Evolutionary conservation across 2,329 filamentous ascomycete genomes (phyloP).

Genomic region (Claviceps cyperi): DNA sequence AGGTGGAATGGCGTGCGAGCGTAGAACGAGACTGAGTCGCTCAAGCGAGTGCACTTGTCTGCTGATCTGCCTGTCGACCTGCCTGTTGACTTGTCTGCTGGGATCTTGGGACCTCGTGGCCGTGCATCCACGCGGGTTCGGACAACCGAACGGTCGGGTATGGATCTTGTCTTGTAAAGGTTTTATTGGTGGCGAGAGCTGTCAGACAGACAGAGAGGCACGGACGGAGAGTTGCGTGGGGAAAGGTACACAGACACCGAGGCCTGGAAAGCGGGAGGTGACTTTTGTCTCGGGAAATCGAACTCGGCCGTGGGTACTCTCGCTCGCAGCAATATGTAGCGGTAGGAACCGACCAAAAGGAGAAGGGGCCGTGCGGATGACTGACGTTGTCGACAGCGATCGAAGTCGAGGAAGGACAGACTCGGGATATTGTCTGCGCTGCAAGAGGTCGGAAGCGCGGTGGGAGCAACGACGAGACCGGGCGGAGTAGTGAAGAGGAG

Average conservation of each 20-base stretch:
- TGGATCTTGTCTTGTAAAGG: background rate
- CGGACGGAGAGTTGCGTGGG: background rate
- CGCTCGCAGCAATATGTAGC: background rate
- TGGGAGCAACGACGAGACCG: slow-evolving; percentile 2
- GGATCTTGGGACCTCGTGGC: background rate
- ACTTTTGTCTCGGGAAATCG: background rate
- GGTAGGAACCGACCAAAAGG: background rate
- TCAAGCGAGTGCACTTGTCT: background rate
- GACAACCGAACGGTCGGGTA: background rate
- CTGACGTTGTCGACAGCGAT: background rate
- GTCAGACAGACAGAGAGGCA: background rate
- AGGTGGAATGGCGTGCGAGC: background rate
- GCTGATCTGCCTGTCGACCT: too few species aligned
- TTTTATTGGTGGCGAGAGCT: background rate
- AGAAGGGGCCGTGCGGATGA: background rate
- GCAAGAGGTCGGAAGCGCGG: background rate
- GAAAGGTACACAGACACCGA: slow-evolving; percentile 1
- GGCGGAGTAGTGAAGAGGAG: background rate
- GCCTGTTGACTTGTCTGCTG: background rate
- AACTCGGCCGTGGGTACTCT: background rate
- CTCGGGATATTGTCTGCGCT: background rate
- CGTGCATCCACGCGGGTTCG: slow-evolving; percentile 3
- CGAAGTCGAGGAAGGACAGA: slow-evolving; percentile 1
- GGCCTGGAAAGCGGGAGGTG: background rate
- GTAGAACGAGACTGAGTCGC: background rate